These are phyloP conservation scores for Cyberlindnera subsufficiens DNA, from an alignment of 805 yeast genomes.

Conservation along the genomic window DNA sequence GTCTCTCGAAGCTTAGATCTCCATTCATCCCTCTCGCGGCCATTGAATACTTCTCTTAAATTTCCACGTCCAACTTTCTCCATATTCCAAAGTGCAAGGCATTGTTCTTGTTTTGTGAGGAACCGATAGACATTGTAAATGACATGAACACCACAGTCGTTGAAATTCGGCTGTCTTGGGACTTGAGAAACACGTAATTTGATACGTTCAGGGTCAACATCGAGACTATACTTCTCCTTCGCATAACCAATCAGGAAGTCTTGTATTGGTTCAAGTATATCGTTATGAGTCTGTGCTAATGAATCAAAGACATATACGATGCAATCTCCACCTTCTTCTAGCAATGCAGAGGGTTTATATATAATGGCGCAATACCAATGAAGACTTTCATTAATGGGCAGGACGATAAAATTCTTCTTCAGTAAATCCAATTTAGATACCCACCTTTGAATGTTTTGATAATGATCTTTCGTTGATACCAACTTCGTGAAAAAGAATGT, in stretches of 20 bases:
- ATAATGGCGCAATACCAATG: constrained; percentile 91
- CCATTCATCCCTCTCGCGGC: constrained; percentile 23
- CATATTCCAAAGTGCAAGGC: constrained; percentile 44
- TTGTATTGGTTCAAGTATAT: constrained; percentile 46
- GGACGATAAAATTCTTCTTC: constrained; percentile 51
- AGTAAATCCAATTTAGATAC: constrained; percentile 60
- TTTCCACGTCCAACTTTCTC: constrained; percentile 13
- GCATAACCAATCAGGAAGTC: constrained; percentile 65
- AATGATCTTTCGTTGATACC: constrained; percentile 39
- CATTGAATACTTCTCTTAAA: constrained; percentile 17
- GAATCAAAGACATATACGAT: constrained; percentile 65
- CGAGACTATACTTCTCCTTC: constrained; percentile 48
- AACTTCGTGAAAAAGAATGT: constrained; percentile 79
- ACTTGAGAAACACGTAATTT: constrained; percentile 47
- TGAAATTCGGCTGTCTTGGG: constrained; percentile 81
- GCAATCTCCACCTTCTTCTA: constrained; percentile 13
- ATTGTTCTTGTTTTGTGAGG: constrained; percentile 40
- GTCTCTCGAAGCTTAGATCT: constrained; percentile 18
- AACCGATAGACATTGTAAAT: constrained; percentile 65
- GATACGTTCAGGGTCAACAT: constrained; percentile 41
- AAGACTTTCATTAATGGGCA: constrained; percentile 74
- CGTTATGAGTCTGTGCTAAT: constrained; percentile 50
- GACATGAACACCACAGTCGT: constrained; percentile 94
- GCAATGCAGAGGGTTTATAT: constrained; percentile 38
- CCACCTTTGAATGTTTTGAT: constrained; percentile 72